phyloP scores from a whole-genome alignment of 106 monocot genomes.

The Agapanthus africanus region DNA sequence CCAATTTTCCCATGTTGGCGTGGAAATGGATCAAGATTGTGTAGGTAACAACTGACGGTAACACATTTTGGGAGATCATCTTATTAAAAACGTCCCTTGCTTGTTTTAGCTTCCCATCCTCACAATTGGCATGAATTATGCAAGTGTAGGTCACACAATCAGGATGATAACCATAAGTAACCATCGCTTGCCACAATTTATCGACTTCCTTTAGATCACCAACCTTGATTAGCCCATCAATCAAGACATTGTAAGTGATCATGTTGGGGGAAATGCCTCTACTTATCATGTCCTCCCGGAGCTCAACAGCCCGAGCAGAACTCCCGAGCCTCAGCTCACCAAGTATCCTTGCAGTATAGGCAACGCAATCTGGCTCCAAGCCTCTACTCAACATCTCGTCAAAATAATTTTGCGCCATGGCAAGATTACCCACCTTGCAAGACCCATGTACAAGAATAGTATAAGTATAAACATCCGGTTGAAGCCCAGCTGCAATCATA shows the following conservation, averaged over 20 bases:
- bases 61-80: slow-evolving; percentile 43
- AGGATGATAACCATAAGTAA: slow-evolving; percentile 51
- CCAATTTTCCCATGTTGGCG: slow-evolving; percentile 44
- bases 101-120: slow-evolving; percentile 34
- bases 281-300: slow-evolving; percentile 68
- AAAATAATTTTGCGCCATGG: slow-evolving; percentile 53
- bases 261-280: slow-evolving; percentile 45
- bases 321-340: slow-evolving; percentile 64
- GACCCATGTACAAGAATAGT: slow-evolving; percentile 79
- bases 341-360: slow-evolving; percentile 60
- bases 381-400: slow-evolving; percentile 73
- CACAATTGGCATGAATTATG: slow-evolving; percentile 73
- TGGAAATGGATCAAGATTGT: slow-evolving; percentile 74
- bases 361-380: slow-evolving; percentile 70
- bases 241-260: slow-evolving; percentile 77
- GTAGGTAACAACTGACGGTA: slow-evolving; percentile 76
- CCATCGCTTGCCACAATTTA: slow-evolving; percentile 44
- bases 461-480: slow-evolving; percentile 68
- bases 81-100: slow-evolving; percentile 30
- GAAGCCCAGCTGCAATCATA: slow-evolving; percentile 48
- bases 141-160: slow-evolving; percentile 85
- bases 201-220: slow-evolving; percentile 41
- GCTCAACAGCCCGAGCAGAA: slow-evolving; percentile 28
- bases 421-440: slow-evolving; percentile 47
- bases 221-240: slow-evolving; percentile 54